Evolutionary conservation across 257 asterid species (phyloP).

Genomic region (Solanum virginianum): DNA sequence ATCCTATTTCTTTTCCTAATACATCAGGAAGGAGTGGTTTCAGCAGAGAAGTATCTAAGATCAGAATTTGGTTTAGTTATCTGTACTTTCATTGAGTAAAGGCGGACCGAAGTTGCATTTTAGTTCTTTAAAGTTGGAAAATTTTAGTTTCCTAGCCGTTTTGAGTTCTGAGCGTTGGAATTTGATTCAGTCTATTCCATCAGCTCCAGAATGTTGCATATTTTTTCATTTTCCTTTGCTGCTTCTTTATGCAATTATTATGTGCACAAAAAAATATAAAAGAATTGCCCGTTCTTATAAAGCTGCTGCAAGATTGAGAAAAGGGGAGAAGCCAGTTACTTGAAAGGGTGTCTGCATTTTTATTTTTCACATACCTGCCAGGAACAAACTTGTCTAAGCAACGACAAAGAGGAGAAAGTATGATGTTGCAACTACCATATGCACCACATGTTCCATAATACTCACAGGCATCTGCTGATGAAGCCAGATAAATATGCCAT

Average conservation of each 20-base stretch:
- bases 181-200: too few relatives aligned
- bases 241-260: not conserved
- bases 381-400: not conserved
- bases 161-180: too few relatives aligned
- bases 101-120: too few relatives aligned
- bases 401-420: not conserved
- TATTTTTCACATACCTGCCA: slow-evolving; percentile 44
- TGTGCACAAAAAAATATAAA: not conserved
- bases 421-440: not conserved
- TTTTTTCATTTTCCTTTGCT: not conserved
- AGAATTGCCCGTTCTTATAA: not conserved
- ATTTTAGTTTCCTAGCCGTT: too few relatives aligned
- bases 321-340: not conserved
- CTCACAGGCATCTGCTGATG: not conserved
- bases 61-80: not conserved
- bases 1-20: not conserved
- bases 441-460: not conserved
- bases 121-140: too few relatives aligned
- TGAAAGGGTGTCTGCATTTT: not conserved
- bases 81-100: not conserved
- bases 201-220: too few relatives aligned
- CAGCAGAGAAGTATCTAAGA: not conserved
- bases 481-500: not conserved
- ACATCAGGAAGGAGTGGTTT: not conserved
- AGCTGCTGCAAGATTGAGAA: not conserved